Base-by-base conservation (phyloP, 2,329 filamentous ascomycete genomes). In the Chrysoporthe austroafricana region DNA sequence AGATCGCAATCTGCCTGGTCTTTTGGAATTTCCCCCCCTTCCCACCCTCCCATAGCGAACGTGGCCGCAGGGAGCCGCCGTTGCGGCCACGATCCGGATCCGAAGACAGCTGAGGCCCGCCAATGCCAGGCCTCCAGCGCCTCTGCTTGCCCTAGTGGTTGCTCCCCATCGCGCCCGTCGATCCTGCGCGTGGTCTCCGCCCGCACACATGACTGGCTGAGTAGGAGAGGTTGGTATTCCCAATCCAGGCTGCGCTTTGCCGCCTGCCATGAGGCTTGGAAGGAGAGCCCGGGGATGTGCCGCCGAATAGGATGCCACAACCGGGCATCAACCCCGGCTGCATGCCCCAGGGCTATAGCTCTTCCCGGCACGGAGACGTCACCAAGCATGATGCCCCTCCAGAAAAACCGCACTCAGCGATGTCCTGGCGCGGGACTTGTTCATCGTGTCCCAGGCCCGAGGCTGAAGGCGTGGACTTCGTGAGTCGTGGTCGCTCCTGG, bases 271-370 rank as follows among this genome's bases (percentile, higher is more conserved):
- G 3, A 5, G 26, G 26, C 26, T 16, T 21, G 26, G 26, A 26
- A n/a, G 26, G 9, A 44, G 59, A 8, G 32, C 34, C 54, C 59
- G 59, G 59, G 59, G 26, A 32, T 48, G 7, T 48, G 42, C 21
- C 44, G 43, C 42, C 59, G 42, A 61, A 61, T 61, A 46, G 59
- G 59, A 46, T 48, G 43, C 59, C 42, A 32, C 42, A 61, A 34
- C 42, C 59, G 59, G 59, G 59, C 26, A 61, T 46, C 59, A 61
- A 46, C 59, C 59, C 59, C 42, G 43, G 59, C 14, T 26, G 32
- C 59, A 48, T 34, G 59, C 59, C 44, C 59, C 26, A 48, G 42
- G 26, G 26, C 59, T 61, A 26, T 48, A 16, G 42, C 43, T 8
- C 4, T n/a, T 16, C 58, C 43, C 43, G 43, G 26, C 59, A 32